Evolutionary conservation across 129 eudicot species (phyloP).

Genomic region (Arctium lappa): DNA sequence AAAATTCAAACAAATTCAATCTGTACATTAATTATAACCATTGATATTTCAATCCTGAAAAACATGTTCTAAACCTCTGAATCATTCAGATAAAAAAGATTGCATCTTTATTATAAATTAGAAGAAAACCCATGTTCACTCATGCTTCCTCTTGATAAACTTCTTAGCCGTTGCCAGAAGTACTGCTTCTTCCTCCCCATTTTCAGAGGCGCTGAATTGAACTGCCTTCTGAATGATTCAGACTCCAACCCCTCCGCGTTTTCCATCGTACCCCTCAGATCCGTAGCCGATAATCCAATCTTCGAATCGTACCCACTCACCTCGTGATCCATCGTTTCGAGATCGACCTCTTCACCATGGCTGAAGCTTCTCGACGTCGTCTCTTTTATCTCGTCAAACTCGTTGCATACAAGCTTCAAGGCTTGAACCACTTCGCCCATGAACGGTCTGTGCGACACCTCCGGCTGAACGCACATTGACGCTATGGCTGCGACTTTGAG

Average conservation of each 20-base stretch:
- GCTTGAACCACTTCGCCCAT: conserved; percentile 99
- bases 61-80: not conserved
- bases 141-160: conserved; percentile 67
- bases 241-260: conserved; percentile 46
- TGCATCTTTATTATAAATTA: conserved; percentile 22
- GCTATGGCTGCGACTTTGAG: conserved; percentile 91
- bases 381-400: conserved; percentile 67
- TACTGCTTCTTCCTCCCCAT: conserved; percentile 44
- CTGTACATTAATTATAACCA: conserved; percentile 5
- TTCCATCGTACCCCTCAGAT: conserved; percentile 46
- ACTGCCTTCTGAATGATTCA: conserved; percentile 62
- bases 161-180: conserved; percentile 66
- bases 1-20: not conserved
- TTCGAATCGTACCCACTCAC: conserved; percentile 30
- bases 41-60: not conserved
- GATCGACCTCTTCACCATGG: conserved; percentile 36
- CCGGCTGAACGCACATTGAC: conserved; percentile 98
- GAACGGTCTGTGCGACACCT: conserved; percentile 94
- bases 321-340: conserved; percentile 39
- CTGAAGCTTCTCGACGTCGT: conserved; percentile 36
- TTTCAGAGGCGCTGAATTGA: conserved; percentile 75
- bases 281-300: conserved; percentile 52
- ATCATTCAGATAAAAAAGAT: not conserved
- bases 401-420: conserved; percentile 81
- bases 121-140: conserved; percentile 57